A percentile compares a stretch with the other conserved stretches of the same genome.
Conservation (phyloP, 2,329 filamentous ascomycete species). For the Tolypocladium album region DNA sequence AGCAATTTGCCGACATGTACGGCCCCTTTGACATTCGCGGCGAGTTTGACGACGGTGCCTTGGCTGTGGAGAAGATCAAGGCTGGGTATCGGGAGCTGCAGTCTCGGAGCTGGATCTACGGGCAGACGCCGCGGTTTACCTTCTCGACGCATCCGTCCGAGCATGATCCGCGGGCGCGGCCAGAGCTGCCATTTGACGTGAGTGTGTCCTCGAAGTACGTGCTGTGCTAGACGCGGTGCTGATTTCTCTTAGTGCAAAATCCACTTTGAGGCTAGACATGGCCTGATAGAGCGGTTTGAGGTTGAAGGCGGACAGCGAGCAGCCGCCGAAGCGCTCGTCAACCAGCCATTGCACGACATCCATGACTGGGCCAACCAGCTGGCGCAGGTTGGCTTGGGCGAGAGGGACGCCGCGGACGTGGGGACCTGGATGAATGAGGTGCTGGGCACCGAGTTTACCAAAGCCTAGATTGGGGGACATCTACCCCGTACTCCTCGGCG, state of each 20-base stretch:
- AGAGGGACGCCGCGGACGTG: slow-evolving; percentile 10
- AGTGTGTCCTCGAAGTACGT: slow-evolving; percentile 5
- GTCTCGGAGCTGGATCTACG: slow-evolving; percentile 67
- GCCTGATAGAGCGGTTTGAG: slow-evolving; percentile 21
- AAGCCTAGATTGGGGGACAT: neutral
- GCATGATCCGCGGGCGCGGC: slow-evolving; percentile 45
- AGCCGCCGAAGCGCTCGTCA: neutral
- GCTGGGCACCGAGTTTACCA: slow-evolving; percentile 18
- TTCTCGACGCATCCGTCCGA: slow-evolving; percentile 53
- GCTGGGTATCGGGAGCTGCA: slow-evolving; percentile 24
- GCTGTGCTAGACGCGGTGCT: neutral
- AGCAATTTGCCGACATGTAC: slow-evolving; percentile 61
- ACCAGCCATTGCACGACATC: slow-evolving; percentile 9
- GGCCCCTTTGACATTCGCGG: slow-evolving; percentile 23
- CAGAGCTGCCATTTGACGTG: slow-evolving; percentile 36
- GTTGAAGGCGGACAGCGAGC: slow-evolving; percentile 10
- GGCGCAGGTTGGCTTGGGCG: slow-evolving; percentile 12
- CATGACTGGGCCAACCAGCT: slow-evolving; percentile 15
- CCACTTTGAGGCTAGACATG: slow-evolving; percentile 25
- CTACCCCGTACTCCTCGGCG: too few relatives aligned
- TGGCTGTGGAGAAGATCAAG: slow-evolving; percentile 38
- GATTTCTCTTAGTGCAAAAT: slow-evolving; percentile 16
- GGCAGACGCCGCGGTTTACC: slow-evolving; percentile 76
- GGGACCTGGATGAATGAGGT: slow-evolving; percentile 20
- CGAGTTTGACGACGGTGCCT: slow-evolving; percentile 37